Evolutionary conservation across 345 rosid genomes (phyloP).

Genomic region (Gossypium longicalyx): DNA sequence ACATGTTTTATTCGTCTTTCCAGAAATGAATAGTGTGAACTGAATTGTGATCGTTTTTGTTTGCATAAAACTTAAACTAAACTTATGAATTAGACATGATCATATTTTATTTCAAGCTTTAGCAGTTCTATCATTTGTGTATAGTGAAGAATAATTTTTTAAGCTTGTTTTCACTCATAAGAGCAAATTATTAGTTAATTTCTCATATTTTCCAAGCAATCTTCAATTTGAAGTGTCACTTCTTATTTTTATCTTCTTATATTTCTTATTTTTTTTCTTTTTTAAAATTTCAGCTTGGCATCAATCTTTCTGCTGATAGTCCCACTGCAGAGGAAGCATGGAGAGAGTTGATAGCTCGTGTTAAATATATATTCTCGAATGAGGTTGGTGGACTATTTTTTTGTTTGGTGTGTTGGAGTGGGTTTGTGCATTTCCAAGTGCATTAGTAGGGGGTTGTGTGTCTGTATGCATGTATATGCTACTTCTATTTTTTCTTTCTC

Average conservation of each 20-base stretch:
- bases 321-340: slow-evolving; percentile 58
- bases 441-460: neutral
- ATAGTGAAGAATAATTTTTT: neutral
- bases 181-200: neutral
- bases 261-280: neutral
- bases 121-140: neutral
- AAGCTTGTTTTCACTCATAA: neutral
- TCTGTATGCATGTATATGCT: neutral
- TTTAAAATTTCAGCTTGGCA: slow-evolving; percentile 61
- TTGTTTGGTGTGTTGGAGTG: neutral
- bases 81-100: neutral
- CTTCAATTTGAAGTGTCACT: neutral
- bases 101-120: neutral
- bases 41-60: neutral
- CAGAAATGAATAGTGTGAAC: neutral
- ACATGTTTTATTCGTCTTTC: neutral
- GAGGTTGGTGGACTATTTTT: slow-evolving; percentile 52
- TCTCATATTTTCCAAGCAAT: neutral
- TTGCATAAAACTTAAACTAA: neutral
- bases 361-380: slow-evolving; percentile 53
- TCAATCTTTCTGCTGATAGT: slow-evolving; percentile 36
- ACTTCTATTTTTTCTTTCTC: neutral
- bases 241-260: neutral
- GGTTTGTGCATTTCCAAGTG: neutral
- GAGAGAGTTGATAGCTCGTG: slow-evolving; percentile 48